A percentile compares a stretch with the other conserved stretches of the same genome.
phyloP scores from a whole-genome alignment of 164 flowering plant genomes.

The Platanus orientalis region DNA sequence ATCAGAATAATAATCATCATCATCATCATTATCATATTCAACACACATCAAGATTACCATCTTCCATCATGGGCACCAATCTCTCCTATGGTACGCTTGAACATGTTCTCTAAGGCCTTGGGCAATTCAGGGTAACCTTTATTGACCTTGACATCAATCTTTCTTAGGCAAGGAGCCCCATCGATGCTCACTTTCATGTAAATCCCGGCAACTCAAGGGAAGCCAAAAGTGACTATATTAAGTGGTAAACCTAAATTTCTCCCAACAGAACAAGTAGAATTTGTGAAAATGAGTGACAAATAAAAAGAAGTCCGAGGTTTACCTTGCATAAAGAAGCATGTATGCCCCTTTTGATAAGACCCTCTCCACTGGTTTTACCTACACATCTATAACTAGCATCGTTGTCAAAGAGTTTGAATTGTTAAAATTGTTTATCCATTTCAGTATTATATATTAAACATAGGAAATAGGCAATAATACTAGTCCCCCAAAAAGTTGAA shows the following conservation, averaged over 20 bases:
- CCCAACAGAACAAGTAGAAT: too few relatives aligned
- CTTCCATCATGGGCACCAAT: not conserved
- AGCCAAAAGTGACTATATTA: too few relatives aligned
- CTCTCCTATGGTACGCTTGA: slow-evolving; percentile 58
- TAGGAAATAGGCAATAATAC: not conserved
- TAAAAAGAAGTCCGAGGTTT: too few relatives aligned
- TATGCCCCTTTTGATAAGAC: slow-evolving; percentile 76
- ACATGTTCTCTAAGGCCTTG: slow-evolving; percentile 61
- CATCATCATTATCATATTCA: not conserved
- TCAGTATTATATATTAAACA: not conserved
- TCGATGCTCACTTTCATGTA: slow-evolving; percentile 78
- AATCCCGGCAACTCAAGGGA: slow-evolving; percentile 29
- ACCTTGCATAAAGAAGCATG: slow-evolving; percentile 93
- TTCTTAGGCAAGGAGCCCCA: slow-evolving; percentile 80
- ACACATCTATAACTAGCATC: slow-evolving; percentile 13
- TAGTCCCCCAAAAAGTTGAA: too few relatives aligned
- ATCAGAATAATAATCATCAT: slow-evolving; percentile 2
- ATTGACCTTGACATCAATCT: slow-evolving; percentile 61
- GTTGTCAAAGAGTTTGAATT: slow-evolving; percentile 1
- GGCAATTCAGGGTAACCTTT: slow-evolving; percentile 52
- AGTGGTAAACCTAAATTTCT: too few relatives aligned
- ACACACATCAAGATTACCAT: not conserved
- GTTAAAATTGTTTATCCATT: not conserved
- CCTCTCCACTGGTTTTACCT: slow-evolving; percentile 74
- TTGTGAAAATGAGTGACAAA: too few relatives aligned